These are phyloP conservation scores for Mycena indigotica DNA, from an alignment of 768 basidiomycete genomes.

Conservation along the genomic window DNA sequence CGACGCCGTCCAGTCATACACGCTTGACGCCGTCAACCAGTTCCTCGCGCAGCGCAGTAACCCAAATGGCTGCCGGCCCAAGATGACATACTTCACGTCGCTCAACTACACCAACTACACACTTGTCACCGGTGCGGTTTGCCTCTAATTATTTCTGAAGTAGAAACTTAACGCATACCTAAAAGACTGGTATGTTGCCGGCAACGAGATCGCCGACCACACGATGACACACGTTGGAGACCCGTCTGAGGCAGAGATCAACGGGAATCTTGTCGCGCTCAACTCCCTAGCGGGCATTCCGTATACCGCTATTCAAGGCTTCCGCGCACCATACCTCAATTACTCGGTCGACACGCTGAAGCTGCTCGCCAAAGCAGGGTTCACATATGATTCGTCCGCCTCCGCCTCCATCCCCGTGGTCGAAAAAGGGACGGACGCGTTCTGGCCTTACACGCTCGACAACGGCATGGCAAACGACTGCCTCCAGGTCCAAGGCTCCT, in stretches of 20 bases:
- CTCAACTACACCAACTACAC: slow-evolving; percentile 77
- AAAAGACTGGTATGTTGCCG: slow-evolving; percentile 79
- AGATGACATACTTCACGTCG: slow-evolving; percentile 77
- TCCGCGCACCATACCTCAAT: slow-evolving; percentile 77
- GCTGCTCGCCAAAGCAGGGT: slow-evolving; percentile 53
- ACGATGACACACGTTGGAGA: slow-evolving; percentile 80
- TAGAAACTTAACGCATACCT: no score
- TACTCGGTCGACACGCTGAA: slow-evolving; percentile 65
- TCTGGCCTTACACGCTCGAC: slow-evolving; percentile 84
- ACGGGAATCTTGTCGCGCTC: slow-evolving; percentile 77
- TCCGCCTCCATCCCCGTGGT: slow-evolving; percentile 66
- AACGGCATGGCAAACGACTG: slow-evolving; percentile 81
- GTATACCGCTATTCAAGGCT: slow-evolving; percentile 61
- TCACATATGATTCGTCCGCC: slow-evolving; percentile 73
- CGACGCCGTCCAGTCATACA: slow-evolving; percentile 78
- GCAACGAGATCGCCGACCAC: slow-evolving; percentile 82
- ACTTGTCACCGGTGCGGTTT: slow-evolving; percentile 54
- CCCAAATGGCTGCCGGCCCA: slow-evolving; percentile 73
- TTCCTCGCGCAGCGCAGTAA: slow-evolving; percentile 75
- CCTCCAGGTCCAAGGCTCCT: slow-evolving; percentile 51
- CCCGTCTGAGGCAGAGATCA: slow-evolving; percentile 65
- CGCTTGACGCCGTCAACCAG: slow-evolving; percentile 70
- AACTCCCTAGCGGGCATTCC: slow-evolving; percentile 82
- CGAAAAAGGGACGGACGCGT: slow-evolving; percentile 69
- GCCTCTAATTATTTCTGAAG: slow-evolving; percentile 1